A percentile compares a stretch with the other conserved stretches of the same genome.
Conservation (phyloP, 805 yeast genomes). For the Cyberlindnera galapagoensis region DNA sequence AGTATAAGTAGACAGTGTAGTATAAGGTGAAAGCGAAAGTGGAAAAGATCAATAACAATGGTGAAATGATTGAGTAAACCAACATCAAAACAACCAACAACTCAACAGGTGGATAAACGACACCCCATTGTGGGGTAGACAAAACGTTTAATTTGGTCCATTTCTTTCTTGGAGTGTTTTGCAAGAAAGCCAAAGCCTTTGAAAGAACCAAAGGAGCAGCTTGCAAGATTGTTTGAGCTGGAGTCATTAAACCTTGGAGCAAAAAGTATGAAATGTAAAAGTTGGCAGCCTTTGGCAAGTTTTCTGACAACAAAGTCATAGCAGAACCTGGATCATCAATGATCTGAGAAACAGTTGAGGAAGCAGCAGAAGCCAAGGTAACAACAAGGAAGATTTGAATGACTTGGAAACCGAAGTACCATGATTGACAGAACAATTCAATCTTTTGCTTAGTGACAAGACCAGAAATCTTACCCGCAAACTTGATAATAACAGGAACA, state of each 20-base stretch:
- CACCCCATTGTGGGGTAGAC: conserved; percentile 72
- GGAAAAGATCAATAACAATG: conserved; percentile 64
- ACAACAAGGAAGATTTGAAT: conserved; percentile 82
- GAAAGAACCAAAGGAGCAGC: conserved; percentile 66
- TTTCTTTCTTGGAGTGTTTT: conserved; percentile 85
- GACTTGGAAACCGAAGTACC: conserved; percentile 88
- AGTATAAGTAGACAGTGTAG: conserved; percentile 58
- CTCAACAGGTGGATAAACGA: conserved; percentile 71
- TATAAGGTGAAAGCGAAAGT: conserved; percentile 48
- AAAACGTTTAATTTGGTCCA: conserved; percentile 72
- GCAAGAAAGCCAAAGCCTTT: conserved; percentile 68
- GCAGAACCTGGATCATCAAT: conserved; percentile 61
- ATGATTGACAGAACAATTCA: conserved; percentile 78
- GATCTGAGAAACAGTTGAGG: conserved; percentile 68
- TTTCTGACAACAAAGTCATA: conserved; percentile 64
- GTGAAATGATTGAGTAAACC: conserved; percentile 74
- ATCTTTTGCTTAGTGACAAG: conserved; percentile 61
- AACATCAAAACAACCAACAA: conserved; percentile 67
- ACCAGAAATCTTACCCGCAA: conserved; percentile 72
- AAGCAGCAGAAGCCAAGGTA: conserved; percentile 76
- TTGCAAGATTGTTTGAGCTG: conserved; percentile 75
- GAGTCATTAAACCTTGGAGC: conserved; percentile 71
- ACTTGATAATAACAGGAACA: conserved; percentile 78
- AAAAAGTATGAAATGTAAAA: conserved; percentile 81
- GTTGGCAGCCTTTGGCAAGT: conserved; percentile 86